Evolutionary conservation across 2,329 filamentous ascomycete species (phyloP), one percentile per base, ranked within the genome.

Genomic region (Dothidotthia symphoricarpi): DNA sequence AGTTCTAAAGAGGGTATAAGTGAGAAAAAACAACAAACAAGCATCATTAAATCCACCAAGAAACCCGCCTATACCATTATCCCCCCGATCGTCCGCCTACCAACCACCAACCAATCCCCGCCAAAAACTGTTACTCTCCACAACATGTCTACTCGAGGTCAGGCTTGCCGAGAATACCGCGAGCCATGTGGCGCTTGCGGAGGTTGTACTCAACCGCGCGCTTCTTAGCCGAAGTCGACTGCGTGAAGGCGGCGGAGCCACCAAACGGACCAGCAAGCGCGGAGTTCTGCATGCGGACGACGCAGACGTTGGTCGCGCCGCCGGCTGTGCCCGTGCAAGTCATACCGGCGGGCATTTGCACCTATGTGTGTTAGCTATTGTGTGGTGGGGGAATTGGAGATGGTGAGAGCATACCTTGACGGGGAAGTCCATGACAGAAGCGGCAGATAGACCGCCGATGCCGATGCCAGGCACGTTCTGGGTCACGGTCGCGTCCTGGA

Each of bases 321-420:
- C 74, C 81, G 6, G 76, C 77, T 28, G 69, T 71, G 39, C 73
- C 82, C 17, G 75, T 71, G 66, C 82, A 86, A 17, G 78, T 82
- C 80, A 83, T 85, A 36, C 81, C 82, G 29, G 68, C 67, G 24
- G 82, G 82, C 77, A 85, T 83, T 64, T 81, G 74, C 38, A 85
- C 75, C 45, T 59, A 24, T 42, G 27, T 22, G 28, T 38, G 24
- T 43, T 38, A 42, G 39, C 31, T 14, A 37, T 24, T 37, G 17
- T 34, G 15, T 26, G 9, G 26, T 37, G 17, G 11, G 9, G 13
- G n/a, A 9, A 17, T 17, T 10, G 7, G 16, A 14, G 4, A 28
- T 11, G 24, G 17, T 13, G 16, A 13, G 33, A 28, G 14, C 46
- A 31, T 57, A 57, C 55, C 52, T 74, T 76, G 55, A 85, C 67